These are phyloP conservation scores for Psidium friedrichsthalianum DNA, from an alignment of 345 rosid genomes.

Conservation along the genomic window DNA sequence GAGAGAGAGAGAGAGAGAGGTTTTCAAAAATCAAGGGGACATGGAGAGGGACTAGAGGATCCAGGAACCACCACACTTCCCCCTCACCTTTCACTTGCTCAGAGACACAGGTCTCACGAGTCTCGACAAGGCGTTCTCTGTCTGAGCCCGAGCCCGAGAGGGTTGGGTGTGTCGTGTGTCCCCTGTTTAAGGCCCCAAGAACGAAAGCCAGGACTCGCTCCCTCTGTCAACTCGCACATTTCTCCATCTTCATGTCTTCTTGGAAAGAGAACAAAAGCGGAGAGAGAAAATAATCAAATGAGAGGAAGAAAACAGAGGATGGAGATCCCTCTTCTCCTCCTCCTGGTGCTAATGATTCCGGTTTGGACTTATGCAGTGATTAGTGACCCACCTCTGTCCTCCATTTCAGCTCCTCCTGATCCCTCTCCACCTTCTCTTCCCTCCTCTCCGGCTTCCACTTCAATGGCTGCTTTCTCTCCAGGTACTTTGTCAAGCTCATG, in stretches of 20 bases:
- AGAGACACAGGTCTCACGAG: background rate
- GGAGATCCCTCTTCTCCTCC: background rate
- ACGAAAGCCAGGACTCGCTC: background rate
- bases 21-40: background rate
- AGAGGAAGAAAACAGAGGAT: background rate
- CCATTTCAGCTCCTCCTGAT: background rate
- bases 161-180: background rate
- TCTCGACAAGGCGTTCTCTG: background rate
- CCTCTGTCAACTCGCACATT: background rate
- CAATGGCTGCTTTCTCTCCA: background rate
- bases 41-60: background rate
- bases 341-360: background rate
- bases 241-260: background rate
- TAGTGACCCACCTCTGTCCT: background rate
- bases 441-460: background rate
- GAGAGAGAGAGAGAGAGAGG: background rate
- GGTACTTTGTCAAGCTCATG: background rate
- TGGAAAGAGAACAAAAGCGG: background rate
- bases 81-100: background rate
- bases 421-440: background rate
- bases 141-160: background rate
- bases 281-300: background rate
- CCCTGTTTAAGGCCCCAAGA: background rate
- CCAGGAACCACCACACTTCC: background rate
- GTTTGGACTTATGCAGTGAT: background rate